These are phyloP conservation scores for Rhizopogon vinicolor DNA, from an alignment of 768 basidiomycete species.

Conservation along the genomic window DNA sequence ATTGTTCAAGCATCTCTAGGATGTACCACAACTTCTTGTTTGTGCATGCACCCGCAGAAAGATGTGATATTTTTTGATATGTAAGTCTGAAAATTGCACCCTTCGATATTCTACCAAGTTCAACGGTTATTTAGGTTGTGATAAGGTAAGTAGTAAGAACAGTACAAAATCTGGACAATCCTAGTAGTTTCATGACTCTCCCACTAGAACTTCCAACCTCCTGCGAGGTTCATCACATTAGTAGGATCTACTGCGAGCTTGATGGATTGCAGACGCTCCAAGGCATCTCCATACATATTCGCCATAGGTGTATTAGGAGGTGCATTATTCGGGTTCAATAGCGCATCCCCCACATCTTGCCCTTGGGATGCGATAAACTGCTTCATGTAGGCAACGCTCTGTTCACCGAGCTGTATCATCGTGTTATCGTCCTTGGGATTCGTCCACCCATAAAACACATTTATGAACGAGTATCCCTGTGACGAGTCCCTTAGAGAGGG, in stretches of 20 bases:
- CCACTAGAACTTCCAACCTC: conserved; percentile 50
- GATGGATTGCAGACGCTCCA: conserved; percentile 35
- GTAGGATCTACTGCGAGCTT: conserved; percentile 48
- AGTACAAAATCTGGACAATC: too few species aligned
- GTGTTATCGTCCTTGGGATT: conserved; percentile 28
- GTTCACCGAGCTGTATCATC: conserved; percentile 35
- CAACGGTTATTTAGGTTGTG: too few species aligned
- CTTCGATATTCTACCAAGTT: too few species aligned
- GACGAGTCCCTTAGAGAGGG: conserved; percentile 34
- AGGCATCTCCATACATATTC: conserved; percentile 46
- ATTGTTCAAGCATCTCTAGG: too few species aligned
- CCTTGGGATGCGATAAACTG: conserved; percentile 32
- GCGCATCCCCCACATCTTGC: conserved; percentile 31
- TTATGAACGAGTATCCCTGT: conserved; percentile 35
- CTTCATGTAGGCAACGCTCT: conserved; percentile 36
- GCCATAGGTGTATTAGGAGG: conserved; percentile 45
- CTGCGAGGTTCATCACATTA: conserved; percentile 64
- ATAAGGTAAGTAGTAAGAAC: too few species aligned
- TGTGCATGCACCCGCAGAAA: too few species aligned
- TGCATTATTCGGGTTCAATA: conserved; percentile 61
- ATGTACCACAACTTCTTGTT: too few species aligned
- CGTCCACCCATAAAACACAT: conserved; percentile 44
- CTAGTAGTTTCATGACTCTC: too few species aligned
- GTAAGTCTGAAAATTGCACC: too few species aligned
- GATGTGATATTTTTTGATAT: too few species aligned